Conservation (phyloP, 164 flowering plant genomes). For the Kingdonia uniflora region DNA sequence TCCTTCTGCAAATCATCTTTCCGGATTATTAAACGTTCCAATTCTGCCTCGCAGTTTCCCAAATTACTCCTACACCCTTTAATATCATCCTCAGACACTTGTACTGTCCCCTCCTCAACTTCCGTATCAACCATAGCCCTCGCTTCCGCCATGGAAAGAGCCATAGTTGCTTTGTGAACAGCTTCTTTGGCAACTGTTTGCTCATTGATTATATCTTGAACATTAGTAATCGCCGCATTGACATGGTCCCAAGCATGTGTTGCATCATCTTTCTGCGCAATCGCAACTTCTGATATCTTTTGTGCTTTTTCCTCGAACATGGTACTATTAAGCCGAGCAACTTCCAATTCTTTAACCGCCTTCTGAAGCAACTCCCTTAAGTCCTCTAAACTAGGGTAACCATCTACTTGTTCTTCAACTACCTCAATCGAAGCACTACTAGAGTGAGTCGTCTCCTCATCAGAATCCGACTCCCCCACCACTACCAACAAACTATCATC, state of each 20-base stretch:
- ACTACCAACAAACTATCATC: not conserved
- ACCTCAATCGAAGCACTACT: slow-evolving; percentile 9
- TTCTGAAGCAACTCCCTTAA: slow-evolving; percentile 58
- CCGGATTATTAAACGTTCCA: slow-evolving; percentile 42
- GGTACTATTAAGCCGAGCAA: slow-evolving; percentile 62
- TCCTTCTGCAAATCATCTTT: slow-evolving; percentile 78
- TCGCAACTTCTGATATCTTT: slow-evolving; percentile 80
- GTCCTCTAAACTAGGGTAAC: slow-evolving; percentile 43
- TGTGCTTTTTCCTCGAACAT: slow-evolving; percentile 96
- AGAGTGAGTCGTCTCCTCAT: not conserved
- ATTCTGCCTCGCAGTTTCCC: slow-evolving; percentile 46
- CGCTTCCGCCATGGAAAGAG: slow-evolving; percentile 86
- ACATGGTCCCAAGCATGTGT: slow-evolving; percentile 60
- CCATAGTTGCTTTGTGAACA: slow-evolving; percentile 76
- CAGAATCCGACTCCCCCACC: slow-evolving; percentile 9
- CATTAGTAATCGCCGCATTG: slow-evolving; percentile 26
- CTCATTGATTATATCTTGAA: slow-evolving; percentile 51
- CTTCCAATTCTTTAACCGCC: slow-evolving; percentile 71
- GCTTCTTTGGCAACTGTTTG: slow-evolving; percentile 67
- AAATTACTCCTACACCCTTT: slow-evolving; percentile 38
- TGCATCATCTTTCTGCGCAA: slow-evolving; percentile 79
- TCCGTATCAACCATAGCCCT: slow-evolving; percentile 59
- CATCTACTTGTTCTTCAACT: slow-evolving; percentile 25
- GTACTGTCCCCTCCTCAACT: slow-evolving; percentile 34
- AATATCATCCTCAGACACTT: slow-evolving; percentile 51